These are phyloP conservation scores for Aurantiochytrium sp. DNA, from an alignment of 108 stramenopile genomes.

Conservation along the genomic window DNA sequence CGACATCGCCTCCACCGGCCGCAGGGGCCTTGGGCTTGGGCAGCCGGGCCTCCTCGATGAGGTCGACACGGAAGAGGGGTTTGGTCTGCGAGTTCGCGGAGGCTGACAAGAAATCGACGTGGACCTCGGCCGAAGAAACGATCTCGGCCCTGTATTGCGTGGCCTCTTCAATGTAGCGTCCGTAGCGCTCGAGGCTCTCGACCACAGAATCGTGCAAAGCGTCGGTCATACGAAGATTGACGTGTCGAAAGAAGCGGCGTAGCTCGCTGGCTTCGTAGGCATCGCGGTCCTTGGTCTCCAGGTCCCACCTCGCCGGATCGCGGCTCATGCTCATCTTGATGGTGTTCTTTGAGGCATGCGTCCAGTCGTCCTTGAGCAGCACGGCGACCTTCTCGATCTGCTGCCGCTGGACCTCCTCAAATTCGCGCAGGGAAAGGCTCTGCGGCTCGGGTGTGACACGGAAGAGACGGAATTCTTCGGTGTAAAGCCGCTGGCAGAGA, in stretches of 20 bases:
- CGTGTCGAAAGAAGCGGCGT: constrained; percentile 23
- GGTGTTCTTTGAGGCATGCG: neutral
- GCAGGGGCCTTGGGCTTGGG: neutral
- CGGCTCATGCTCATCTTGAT: neutral
- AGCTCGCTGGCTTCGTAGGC: constrained; percentile 35
- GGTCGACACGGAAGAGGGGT: constrained; percentile 33
- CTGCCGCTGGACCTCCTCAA: neutral
- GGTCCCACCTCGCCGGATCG: constrained; percentile 27
- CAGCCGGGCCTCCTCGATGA: constrained; percentile 30
- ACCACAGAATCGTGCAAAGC: constrained; percentile 17
- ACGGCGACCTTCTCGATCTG: neutral
- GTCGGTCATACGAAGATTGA: constrained; percentile 45
- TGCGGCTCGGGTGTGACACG: neutral
- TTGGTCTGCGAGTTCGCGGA: neutral
- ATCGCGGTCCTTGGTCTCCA: constrained; percentile 24
- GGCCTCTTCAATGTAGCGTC: constrained; percentile 39
- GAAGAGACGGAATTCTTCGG: neutral
- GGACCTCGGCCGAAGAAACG: neutral
- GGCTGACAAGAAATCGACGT: neutral
- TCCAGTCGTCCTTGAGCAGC: neutral
- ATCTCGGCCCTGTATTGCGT: constrained; percentile 38
- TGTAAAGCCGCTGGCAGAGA: neutral
- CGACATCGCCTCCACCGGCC: no score
- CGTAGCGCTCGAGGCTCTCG: constrained; percentile 32
- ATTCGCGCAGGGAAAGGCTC: constrained; percentile 4